Evolutionary conservation across 1,284 basidiomycete species (phyloP), one percentile per base, ranked within the genome.

Genomic region (Apiotrichum brassicae): DNA sequence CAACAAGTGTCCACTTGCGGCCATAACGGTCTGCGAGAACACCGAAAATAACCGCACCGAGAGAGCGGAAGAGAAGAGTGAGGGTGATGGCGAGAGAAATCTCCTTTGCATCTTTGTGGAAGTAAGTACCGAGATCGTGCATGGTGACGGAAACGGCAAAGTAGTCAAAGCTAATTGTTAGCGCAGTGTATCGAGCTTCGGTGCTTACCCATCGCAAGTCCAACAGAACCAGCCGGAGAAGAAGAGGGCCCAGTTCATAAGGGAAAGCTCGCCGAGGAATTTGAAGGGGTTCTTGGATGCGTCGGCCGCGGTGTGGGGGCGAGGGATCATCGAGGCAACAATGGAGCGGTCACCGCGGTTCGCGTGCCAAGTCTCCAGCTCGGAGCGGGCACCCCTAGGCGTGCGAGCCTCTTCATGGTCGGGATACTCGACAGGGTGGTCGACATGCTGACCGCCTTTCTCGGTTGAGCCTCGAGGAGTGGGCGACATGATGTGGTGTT

Each of bases 1-100:
- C 60, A 35, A 91, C 82, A 3, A 97, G 76, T 1, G 92, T 90
- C 87, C 89, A 97, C 76, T 92, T 93, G 38, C 93, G 81, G 5
- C 93, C 92, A 68, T 80, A 94, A 14, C 92, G 81, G 68, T 92
- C 89, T 23, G 86, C 86, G 24, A 86, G 64, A 46, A 88, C 49
- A 48, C 77, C 79, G 57, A 95, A 94, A 58, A 93, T 75, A 51
- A 89, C 81, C 28, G 92, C 92, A 24, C 93, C 94, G 32, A 82
- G 74, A 1, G 88, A 87, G 46, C 94, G 83, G 77, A 97, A 89
- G 30, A 97, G 81, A 1, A 97, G 78, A 0, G 93, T 97, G 43
- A 97, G 79, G 7, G 93, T 97, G 68, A 98, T 94, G 12, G 89
- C 81, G n/a, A 82, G 82, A 44, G 86, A 63, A 46, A 68, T 68